A percentile compares a stretch with the other conserved stretches of the same genome.
phyloP scores from a whole-genome alignment of 441 rosid species.

The Populus tomentosa region DNA sequence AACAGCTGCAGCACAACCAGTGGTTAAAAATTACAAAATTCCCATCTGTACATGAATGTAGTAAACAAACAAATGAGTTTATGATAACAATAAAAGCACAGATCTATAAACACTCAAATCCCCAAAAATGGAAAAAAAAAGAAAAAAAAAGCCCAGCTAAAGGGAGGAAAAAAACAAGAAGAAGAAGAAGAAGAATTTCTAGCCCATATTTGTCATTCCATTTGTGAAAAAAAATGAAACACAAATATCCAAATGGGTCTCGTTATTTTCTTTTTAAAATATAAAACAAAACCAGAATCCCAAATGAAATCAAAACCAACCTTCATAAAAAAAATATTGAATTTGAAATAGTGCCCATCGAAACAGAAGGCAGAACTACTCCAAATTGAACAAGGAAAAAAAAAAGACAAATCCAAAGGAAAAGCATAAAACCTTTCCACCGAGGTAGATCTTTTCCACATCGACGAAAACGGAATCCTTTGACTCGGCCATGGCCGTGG shows the following conservation, averaged over 20 bases:
- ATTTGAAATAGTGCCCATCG: background rate
- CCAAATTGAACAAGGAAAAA: background rate
- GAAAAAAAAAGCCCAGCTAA: too few species aligned
- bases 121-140: background rate
- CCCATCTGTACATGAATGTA: background rate
- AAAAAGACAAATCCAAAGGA: background rate
- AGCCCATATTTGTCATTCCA: background rate
- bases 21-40: background rate
- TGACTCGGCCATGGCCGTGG: conserved; percentile 59
- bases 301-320: background rate
- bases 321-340: background rate
- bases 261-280: background rate
- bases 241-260: background rate
- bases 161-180: too few species aligned
- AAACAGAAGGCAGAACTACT: background rate
- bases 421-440: conserved; percentile 57
- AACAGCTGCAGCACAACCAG: background rate
- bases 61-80: background rate
- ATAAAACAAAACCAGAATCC: background rate
- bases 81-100: background rate
- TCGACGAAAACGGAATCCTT: conserved; percentile 57
- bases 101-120: background rate
- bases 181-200: background rate
- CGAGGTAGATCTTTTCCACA: conserved; percentile 79
- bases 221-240: too few species aligned